phyloP scores from a whole-genome alignment of 2,329 filamentous ascomycete species.

The Pyricularia pennisetigena region DNA sequence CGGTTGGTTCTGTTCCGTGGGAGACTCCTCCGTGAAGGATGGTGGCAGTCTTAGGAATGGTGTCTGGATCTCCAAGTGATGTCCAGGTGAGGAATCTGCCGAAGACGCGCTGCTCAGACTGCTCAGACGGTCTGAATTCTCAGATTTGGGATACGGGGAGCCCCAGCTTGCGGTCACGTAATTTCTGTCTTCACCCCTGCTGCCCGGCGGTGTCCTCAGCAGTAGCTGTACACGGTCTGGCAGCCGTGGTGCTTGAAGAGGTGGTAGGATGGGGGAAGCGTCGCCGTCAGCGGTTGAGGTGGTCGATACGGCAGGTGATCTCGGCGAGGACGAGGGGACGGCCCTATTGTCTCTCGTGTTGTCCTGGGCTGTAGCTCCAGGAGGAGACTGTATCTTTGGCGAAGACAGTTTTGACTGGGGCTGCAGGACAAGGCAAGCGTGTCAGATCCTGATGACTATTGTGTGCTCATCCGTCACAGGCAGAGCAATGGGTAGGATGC shows the following conservation, averaged over 20 bases:
- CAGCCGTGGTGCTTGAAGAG: constrained; percentile 48
- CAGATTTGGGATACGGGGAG: constrained; percentile 71
- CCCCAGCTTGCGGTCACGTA: constrained; percentile 79
- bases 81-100: constrained; percentile 51
- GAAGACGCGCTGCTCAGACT: constrained; percentile 42
- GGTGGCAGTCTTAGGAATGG: constrained; percentile 49
- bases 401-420: constrained; percentile 42
- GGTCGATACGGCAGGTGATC: constrained; percentile 50
- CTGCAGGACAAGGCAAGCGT: background rate
- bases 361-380: constrained; percentile 54
- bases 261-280: constrained; percentile 46
- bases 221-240: constrained; percentile 44
- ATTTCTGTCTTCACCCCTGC: constrained; percentile 24
- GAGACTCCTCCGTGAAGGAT: constrained; percentile 27
- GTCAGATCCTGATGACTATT: background rate
- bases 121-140: constrained; percentile 35
- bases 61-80: constrained; percentile 51
- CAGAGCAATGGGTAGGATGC: no score
- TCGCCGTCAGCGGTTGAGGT: constrained; percentile 50
- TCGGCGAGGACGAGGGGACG: constrained; percentile 26
- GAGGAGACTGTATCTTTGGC: constrained; percentile 35
- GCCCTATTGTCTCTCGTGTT: constrained; percentile 29
- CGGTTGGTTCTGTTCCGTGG: constrained; percentile 14
- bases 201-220: constrained; percentile 41
- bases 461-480: background rate